Percentiles rank a stretch among this genome's conserved stretches.
These are phyloP conservation scores for Pseudogymnoascus sp. DNA, from an alignment of 2,329 filamentous ascomycete species.

Conservation along the genomic window DNA sequence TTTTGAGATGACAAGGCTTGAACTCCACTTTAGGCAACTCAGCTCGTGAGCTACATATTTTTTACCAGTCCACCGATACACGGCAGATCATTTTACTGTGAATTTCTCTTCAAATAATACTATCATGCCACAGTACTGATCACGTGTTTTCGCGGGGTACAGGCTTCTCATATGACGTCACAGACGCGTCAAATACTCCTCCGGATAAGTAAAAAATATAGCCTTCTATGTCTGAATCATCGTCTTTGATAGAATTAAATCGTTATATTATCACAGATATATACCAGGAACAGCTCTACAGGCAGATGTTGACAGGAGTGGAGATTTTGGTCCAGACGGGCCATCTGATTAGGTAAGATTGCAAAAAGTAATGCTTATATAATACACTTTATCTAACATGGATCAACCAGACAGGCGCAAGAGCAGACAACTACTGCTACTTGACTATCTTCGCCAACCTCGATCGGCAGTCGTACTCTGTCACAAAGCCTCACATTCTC, in stretches of 20 bases:
- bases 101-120: neutral
- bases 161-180: neutral
- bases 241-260: neutral
- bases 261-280: neutral
- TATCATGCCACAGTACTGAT: neutral
- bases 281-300: neutral
- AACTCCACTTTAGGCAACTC: conserved; percentile 3
- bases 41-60: neutral
- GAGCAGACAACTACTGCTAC: neutral
- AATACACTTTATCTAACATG: neutral
- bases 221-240: neutral
- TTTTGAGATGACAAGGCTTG: neutral
- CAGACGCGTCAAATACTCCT: neutral
- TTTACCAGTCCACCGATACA: neutral
- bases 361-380: neutral
- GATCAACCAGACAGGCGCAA: conserved; percentile 3
- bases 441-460: neutral
- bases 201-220: neutral
- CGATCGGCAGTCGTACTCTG: neutral
- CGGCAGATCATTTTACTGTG: neutral
- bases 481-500: neutral
- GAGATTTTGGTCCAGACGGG: neutral
- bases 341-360: neutral
- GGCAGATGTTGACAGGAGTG: neutral
- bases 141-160: conserved; percentile 1